These are phyloP conservation scores for Bacidia rubella DNA, from an alignment of 495 filamentous ascomycete genomes.

Conservation along the genomic window DNA sequence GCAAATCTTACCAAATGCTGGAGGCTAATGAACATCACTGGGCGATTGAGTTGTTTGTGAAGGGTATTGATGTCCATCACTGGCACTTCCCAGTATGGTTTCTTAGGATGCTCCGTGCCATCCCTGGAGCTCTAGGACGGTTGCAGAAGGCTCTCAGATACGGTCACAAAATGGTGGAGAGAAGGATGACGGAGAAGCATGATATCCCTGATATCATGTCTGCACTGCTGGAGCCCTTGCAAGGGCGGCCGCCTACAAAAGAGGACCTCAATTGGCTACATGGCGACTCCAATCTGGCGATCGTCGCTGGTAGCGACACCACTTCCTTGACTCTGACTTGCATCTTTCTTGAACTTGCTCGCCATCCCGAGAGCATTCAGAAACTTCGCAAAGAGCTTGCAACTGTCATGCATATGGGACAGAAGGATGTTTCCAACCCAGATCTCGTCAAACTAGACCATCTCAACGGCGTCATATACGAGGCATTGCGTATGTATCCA, in stretches of 20 bases:
- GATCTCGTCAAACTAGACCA: too few relatives aligned
- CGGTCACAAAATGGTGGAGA: conserved; percentile 18
- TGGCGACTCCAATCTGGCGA: conserved; percentile 6
- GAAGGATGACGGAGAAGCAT: too few relatives aligned
- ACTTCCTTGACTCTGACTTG: conserved; percentile 25
- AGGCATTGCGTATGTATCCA: conserved; percentile 34
- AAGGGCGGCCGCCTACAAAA: conserved; percentile 18
- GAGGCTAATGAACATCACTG: too few relatives aligned
- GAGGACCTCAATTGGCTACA: not conserved
- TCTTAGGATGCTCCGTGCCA: conserved; percentile 22
- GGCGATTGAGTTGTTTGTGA: conserved; percentile 19
- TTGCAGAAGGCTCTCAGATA: conserved; percentile 19
- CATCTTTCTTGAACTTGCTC: conserved; percentile 27
- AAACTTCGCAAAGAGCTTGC: conserved; percentile 24
- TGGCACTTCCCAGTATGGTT: conserved; percentile 29
- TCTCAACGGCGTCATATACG: conserved; percentile 35
- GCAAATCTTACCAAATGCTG: conserved; percentile 34
- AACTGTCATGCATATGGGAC: too few relatives aligned
- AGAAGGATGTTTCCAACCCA: too few relatives aligned
- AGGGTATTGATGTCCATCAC: conserved; percentile 25
- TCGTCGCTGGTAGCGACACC: conserved; percentile 26
- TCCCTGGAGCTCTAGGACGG: conserved; percentile 20
- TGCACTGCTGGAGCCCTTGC: conserved; percentile 22
- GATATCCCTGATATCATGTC: conserved; percentile 24
- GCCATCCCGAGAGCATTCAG: conserved; percentile 15